Conservation (phyloP, 78 protist species). For the Trichosphaerium sp. region DNA sequence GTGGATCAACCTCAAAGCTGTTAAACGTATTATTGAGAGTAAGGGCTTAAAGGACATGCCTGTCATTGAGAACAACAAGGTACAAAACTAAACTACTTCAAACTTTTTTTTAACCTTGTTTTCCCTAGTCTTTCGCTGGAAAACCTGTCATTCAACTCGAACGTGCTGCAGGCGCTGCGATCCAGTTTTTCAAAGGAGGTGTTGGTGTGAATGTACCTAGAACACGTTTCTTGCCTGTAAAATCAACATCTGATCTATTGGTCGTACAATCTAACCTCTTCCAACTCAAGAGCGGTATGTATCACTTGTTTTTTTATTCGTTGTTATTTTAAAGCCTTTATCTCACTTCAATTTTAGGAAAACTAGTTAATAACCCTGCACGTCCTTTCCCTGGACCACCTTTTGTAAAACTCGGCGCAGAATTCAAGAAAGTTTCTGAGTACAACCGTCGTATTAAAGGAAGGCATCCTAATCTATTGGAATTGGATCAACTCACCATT, state of each 20-base stretch:
- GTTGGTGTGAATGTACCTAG: conserved; percentile 84
- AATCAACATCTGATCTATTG: conserved; percentile 75
- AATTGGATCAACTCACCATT: conserved; percentile 78
- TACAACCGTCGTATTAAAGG: conserved; percentile 38
- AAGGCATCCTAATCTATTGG: conserved; percentile 80
- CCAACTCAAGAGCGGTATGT: conserved; percentile 34
- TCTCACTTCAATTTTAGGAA: no score
- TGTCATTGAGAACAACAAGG: conserved; percentile 86
- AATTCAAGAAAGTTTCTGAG: conserved; percentile 60
- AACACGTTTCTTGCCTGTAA: conserved; percentile 93
- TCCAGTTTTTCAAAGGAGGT: conserved; percentile 69
- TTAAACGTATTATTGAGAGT: conserved; percentile 31
- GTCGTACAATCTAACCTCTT: conserved; percentile 81
- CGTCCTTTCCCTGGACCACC: conserved; percentile 62
- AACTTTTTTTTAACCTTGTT: not conserved
- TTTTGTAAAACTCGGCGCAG: conserved; percentile 73
- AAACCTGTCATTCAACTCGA: conserved; percentile 89
- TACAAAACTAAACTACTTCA: no score
- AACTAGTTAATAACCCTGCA: conserved; percentile 50
- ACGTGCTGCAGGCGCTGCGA: conserved; percentile 93
- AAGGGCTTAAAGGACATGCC: conserved; percentile 54
- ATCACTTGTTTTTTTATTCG: no score
- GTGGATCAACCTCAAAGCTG: conserved; percentile 80
- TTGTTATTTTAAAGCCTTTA: no score
- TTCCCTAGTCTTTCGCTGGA: conserved; percentile 44